Conservation (phyloP, 495 filamentous ascomycete genomes). For the Pyronema omphalodes region DNA sequence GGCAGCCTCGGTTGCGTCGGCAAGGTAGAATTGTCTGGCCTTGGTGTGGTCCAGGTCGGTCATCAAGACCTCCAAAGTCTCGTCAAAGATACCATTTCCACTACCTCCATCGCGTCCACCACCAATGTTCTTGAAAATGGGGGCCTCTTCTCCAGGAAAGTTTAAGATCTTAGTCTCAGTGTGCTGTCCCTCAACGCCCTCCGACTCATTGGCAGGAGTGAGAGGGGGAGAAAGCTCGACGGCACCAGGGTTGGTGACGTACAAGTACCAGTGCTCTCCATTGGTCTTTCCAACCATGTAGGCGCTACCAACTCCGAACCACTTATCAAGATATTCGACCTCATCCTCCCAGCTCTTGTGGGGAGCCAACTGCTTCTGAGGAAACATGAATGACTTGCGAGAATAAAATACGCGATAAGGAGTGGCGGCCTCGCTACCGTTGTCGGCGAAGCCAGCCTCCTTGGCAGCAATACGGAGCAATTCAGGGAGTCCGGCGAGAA, state of each 20-base stretch:
- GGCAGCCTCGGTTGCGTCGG: slow-evolving; percentile 77
- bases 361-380: slow-evolving; percentile 81
- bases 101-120: slow-evolving; percentile 25
- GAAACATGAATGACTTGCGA: slow-evolving; percentile 94
- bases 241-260: slow-evolving; percentile 72
- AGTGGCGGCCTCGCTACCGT: slow-evolving; percentile 51
- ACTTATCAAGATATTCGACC: slow-evolving; percentile 72
- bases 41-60: slow-evolving; percentile 86
- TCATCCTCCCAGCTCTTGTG: slow-evolving; percentile 97
- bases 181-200: slow-evolving; percentile 23
- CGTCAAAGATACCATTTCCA: slow-evolving; percentile 38
- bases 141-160: slow-evolving; percentile 28
- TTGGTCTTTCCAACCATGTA: slow-evolving; percentile 99
- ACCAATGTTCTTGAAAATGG: slow-evolving; percentile 28
- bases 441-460: slow-evolving; percentile 62
- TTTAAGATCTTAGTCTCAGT: slow-evolving; percentile 55
- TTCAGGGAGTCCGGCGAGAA: slow-evolving; percentile 70
- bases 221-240: slow-evolving; percentile 59
- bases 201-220: slow-evolving; percentile 41
- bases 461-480: slow-evolving; percentile 80
- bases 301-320: slow-evolving; percentile 81
- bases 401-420: slow-evolving; percentile 98
- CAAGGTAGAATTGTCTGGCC: slow-evolving; percentile 91
- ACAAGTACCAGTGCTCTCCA: slow-evolving; percentile 97
- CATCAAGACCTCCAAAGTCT: slow-evolving; percentile 96